Evolutionary conservation across 208 protist genomes (phyloP).

Genomic region (Acanthamoeba royreba): DNA sequence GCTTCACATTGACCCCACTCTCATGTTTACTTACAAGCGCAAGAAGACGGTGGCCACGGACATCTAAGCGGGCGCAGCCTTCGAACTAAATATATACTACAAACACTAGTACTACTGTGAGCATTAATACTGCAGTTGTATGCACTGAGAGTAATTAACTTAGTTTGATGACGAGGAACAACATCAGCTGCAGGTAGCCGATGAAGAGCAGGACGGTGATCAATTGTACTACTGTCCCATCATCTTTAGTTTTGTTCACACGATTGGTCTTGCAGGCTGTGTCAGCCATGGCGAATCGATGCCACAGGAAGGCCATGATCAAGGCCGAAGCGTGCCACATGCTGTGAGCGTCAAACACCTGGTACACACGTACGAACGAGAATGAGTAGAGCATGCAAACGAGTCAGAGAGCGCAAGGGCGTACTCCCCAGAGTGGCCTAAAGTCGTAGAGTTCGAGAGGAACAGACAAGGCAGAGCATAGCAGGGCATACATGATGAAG

Average conservation of each 20-base stretch:
- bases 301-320: neutral
- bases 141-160: no score
- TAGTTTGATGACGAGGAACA: neutral
- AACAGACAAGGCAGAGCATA: neutral
- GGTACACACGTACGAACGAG: neutral
- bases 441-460: neutral
- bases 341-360: neutral
- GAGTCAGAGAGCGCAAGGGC: neutral
- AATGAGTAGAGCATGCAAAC: neutral
- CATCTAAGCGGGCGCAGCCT: no score
- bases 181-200: neutral
- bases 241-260: no score
- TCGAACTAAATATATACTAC: no score
- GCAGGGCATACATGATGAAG: neutral
- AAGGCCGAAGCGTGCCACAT: neutral
- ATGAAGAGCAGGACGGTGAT: neutral
- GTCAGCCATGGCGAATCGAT: neutral
- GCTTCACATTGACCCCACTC: slow-evolving; percentile 24
- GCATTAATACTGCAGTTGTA: no score
- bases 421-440: neutral
- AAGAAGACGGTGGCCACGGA: neutral
- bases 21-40: slow-evolving; percentile 45
- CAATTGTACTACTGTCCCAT: neutral
- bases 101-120: no score
- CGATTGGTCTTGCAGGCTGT: neutral